A percentile compares a stretch with the other conserved stretches of the same genome.
Conservation (phyloP, 768 basidiomycete species). For the Tubosaeta sp. region DNA sequence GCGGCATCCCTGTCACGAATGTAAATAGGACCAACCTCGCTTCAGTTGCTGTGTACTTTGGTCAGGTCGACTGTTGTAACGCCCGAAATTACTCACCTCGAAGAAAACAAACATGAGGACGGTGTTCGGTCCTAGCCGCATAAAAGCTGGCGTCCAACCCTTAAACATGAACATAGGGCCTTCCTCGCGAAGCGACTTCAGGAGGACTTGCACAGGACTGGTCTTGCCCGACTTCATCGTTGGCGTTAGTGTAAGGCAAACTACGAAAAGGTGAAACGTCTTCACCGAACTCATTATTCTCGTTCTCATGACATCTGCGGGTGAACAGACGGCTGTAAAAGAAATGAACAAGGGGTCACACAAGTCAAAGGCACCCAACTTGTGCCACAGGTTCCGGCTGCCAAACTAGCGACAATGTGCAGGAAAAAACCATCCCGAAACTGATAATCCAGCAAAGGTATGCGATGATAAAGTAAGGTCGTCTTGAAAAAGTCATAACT, state of each 20-base stretch:
- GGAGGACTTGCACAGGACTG: conserved; percentile 49
- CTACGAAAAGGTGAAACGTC: conserved; percentile 18
- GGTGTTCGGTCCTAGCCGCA: conserved; percentile 80
- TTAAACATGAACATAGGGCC: conserved; percentile 78
- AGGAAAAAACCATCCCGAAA: conserved; percentile 61
- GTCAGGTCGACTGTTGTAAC: conserved; percentile 5
- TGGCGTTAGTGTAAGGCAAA: conserved; percentile 1
- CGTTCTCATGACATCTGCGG: conserved; percentile 72
- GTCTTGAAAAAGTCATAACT: conserved; percentile 80
- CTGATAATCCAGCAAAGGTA: conserved; percentile 57
- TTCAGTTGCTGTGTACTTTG: conserved; percentile 58
- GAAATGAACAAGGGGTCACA: conserved; percentile 3
- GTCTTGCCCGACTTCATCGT: conserved; percentile 45
- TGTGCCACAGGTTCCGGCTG: conserved; percentile 74
- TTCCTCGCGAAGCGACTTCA: conserved; percentile 62
- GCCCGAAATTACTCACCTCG: conserved; percentile 46
- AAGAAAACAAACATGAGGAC: conserved; percentile 82
- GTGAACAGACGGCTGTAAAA: conserved; percentile 65
- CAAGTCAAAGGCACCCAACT: conserved; percentile 42
- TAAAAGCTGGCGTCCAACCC: conserved; percentile 87
- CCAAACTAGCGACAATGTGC: conserved; percentile 63
- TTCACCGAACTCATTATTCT: conserved; percentile 71
- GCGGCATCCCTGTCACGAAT: neutral
- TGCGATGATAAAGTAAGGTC: conserved; percentile 44
- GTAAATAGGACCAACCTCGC: conserved; percentile 44